phyloP scores from a whole-genome alignment of 441 rosid species.

The Manihot esculenta region DNA sequence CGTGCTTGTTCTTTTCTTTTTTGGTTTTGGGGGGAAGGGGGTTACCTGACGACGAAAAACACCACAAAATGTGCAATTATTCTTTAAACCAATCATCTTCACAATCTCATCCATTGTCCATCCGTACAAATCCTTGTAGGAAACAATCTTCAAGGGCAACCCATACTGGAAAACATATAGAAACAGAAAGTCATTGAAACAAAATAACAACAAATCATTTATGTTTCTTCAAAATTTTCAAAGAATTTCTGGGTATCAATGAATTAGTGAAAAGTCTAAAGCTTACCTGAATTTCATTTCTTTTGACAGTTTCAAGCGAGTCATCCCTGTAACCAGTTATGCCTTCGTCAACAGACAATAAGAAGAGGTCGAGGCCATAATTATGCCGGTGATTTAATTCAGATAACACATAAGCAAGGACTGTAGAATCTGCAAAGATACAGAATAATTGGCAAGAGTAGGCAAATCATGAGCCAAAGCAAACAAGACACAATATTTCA shows the following conservation, averaged over 20 bases:
- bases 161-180: slow-evolving; percentile 52
- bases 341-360: slow-evolving; percentile 85
- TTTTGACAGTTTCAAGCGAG: slow-evolving; percentile 56
- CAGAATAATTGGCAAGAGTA: not conserved
- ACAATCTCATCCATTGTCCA: slow-evolving; percentile 99
- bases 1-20: not conserved
- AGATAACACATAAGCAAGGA: slow-evolving; percentile 76
- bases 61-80: slow-evolving; percentile 94
- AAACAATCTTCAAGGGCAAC: slow-evolving; percentile 75
- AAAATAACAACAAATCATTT: not conserved
- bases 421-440: slow-evolving; percentile 68
- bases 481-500: not conserved
- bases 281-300: slow-evolving; percentile 69
- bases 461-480: not conserved
- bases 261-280: not conserved
- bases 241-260: not conserved
- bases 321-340: slow-evolving; percentile 93
- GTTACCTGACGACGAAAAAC: slow-evolving; percentile 86
- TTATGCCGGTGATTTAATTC: slow-evolving; percentile 68
- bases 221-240: not conserved
- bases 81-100: slow-evolving; percentile 86
- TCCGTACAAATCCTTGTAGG: slow-evolving; percentile 94
- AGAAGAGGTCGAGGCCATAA: slow-evolving; percentile 78
- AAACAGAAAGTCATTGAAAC: not conserved
- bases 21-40: no score